Evolutionary conservation across 1,284 basidiomycete species (phyloP).

Genomic region (Ganoderma meredithae): DNA sequence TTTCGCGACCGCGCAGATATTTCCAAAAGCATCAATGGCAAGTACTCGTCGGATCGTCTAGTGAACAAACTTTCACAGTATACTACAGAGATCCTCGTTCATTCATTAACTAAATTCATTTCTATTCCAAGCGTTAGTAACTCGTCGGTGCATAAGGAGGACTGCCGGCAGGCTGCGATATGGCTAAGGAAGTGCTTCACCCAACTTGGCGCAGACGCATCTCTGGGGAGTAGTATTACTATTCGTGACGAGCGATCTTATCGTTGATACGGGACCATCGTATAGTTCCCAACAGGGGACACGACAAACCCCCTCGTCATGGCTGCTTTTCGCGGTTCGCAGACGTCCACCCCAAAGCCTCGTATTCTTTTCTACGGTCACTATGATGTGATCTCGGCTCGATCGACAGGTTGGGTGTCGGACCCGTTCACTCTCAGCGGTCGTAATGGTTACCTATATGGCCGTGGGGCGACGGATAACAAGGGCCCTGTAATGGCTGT

Average conservation of each 20-base stretch:
- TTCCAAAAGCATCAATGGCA: conserved; percentile 35
- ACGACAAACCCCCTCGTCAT: conserved; percentile 84
- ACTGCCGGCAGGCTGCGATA: conserved; percentile 91
- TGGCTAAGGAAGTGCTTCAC: conserved; percentile 88
- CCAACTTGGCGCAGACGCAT: conserved; percentile 84
- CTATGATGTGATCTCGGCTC: conserved; percentile 92
- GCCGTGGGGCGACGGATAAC: conserved; percentile 90
- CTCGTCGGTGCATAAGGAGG: conserved; percentile 74
- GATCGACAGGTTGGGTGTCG: conserved; percentile 78
- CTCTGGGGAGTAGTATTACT: conserved; percentile 59
- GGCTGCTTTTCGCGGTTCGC: conserved; percentile 81
- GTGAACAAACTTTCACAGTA: neutral
- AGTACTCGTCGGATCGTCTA: neutral
- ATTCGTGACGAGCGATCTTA: neutral
- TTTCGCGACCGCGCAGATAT: conserved; percentile 22
- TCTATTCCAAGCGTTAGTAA: conserved; percentile 89
- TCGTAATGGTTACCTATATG: conserved; percentile 93
- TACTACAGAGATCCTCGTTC: conserved; percentile 64
- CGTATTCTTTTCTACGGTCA: conserved; percentile 93
- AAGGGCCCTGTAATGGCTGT: conserved; percentile 95
- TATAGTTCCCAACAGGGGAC: conserved; percentile 70
- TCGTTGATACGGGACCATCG: neutral
- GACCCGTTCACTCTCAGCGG: conserved; percentile 88
- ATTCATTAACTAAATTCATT: conserved; percentile 86
- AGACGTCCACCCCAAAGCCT: conserved; percentile 61